A percentile compares a stretch with the other conserved stretches of the same genome.
Conservation (phyloP, 768 basidiomycete genomes). For the Podaxis mareebaensis region DNA sequence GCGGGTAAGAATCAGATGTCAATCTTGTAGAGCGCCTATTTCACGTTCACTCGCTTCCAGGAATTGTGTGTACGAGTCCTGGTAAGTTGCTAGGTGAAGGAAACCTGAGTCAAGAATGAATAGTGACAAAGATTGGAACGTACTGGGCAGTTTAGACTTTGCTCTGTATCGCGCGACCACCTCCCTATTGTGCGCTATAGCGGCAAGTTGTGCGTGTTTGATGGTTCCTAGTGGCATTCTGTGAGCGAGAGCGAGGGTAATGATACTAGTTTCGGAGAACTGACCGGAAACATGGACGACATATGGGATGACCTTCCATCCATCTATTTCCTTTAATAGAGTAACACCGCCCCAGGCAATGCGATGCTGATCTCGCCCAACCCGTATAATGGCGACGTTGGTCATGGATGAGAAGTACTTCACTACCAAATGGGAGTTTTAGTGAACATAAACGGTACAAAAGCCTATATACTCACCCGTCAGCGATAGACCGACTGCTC, state of each 20-base stretch:
- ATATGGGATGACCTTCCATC: constrained; percentile 62
- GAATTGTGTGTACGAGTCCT: constrained; percentile 61
- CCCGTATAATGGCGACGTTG: constrained; percentile 82
- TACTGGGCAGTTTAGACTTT: constrained; percentile 52
- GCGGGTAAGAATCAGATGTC: background rate
- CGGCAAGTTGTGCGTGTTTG: constrained; percentile 79
- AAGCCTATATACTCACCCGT: constrained; percentile 48
- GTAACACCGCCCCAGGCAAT: constrained; percentile 82
- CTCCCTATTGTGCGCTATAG: constrained; percentile 71
- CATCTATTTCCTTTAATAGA: constrained; percentile 63
- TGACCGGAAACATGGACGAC: constrained; percentile 81
- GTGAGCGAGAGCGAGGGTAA: background rate
- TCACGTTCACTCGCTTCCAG: constrained; percentile 58
- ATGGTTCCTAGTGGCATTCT: constrained; percentile 64
- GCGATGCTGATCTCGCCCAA: constrained; percentile 77
- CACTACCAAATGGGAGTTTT: constrained; percentile 43
- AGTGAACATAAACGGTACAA: background rate
- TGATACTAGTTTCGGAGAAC: constrained; percentile 18
- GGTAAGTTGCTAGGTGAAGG: constrained; percentile 46
- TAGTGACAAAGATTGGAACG: constrained; percentile 18
- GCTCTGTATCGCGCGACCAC: constrained; percentile 69
- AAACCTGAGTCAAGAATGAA: background rate
- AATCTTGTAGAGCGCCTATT: constrained; percentile 70
- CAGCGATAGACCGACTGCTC: constrained; percentile 70
- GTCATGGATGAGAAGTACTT: constrained; percentile 88